Base-by-base conservation (phyloP, 192 early-diverging fungal genomes). In the Kappamyces sp. region DNA sequence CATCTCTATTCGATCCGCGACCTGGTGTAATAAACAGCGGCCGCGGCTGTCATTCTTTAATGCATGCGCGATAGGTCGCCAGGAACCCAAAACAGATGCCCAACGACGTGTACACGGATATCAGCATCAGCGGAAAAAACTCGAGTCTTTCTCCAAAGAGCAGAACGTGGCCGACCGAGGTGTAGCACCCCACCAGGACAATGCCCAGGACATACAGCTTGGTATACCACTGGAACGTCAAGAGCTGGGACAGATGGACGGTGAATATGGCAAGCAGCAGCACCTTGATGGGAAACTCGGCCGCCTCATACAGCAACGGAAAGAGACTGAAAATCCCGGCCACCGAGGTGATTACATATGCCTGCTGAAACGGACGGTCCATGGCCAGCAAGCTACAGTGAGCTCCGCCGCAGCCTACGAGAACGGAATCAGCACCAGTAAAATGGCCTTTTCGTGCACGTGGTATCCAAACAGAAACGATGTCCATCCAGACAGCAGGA, bases 401-500 rank as follows among this genome's bases (percentile, higher is more conserved):
- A 23, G 6, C 1, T 51, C 23, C 48, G 3, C 33, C 10, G 12
- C 5, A 37, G 34, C 49, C 42, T 72, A 86, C 85, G 75, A 70
- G 40, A 84, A 70, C 13, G 87, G 87, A 43, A 88, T 75, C 59
- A 85, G 60, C 32, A 91, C 78, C 58, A 95, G 58, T 58, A 98
- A 72, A 9, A 94, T 83, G 0, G 95, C 95, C 68, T 98, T 98
- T 61, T 98, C 95, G 60, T 98, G 95, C 12, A 98, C 95, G 73
- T 98, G 95, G 93, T 93, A 98, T 39, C 93, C 92, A 71, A 94
- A 96, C 63, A 94, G 64, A 67, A 88, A 98, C 31, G 92, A 91
- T 3, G 87, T 79, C 52, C 87, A 93, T 1, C 84, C 90, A 53
- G 88, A 91, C 15, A 92, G 72, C 3, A 90, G 83, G 7, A 95